Percentiles rank a stretch among this genome's conserved stretches.
phyloP scores from a whole-genome alignment of 305 asterid species.

The Withania somnifera region DNA sequence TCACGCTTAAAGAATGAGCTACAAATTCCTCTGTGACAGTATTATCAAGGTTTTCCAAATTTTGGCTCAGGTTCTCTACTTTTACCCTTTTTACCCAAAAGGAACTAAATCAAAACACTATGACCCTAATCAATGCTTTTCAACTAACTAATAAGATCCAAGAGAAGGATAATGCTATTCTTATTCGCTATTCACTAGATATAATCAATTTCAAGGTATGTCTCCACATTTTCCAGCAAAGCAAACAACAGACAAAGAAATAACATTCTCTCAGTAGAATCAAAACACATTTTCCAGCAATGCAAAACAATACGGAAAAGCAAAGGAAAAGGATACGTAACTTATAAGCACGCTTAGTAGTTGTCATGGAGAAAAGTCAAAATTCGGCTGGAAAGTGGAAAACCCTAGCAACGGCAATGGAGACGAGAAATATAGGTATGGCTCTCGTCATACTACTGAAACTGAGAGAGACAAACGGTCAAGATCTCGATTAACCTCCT shows the following conservation, averaged over 20 bases:
- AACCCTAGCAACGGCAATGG: constrained; percentile 34
- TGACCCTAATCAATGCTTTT: background rate
- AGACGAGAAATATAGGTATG: background rate
- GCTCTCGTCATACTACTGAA: constrained; percentile 12
- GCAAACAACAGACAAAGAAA: background rate
- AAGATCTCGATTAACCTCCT: constrained; percentile 30
- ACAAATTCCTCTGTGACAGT: constrained; percentile 80
- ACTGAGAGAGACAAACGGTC: constrained; percentile 1
- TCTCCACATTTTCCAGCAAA: constrained; percentile 10
- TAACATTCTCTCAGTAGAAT: background rate
- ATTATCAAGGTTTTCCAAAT: constrained; percentile 39
- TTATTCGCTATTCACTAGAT: constrained; percentile 16
- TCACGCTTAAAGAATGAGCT: constrained; percentile 94
- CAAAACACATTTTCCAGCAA: constrained; percentile 10
- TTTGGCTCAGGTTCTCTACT: background rate
- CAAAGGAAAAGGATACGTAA: constrained; percentile 76
- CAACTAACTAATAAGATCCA: background rate
- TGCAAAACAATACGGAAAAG: background rate
- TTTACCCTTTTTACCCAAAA: background rate
- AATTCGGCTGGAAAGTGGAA: constrained; percentile 7
- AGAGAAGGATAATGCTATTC: constrained; percentile 1
- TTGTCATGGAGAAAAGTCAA: constrained; percentile 41
- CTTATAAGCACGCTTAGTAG: constrained; percentile 94
- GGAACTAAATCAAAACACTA: background rate
- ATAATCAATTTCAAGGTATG: constrained; percentile 12